Percentiles rank a stretch among this genome's conserved stretches.
Conservation (phyloP, 1,139 yeast species). For the Diutina sp. region DNA sequence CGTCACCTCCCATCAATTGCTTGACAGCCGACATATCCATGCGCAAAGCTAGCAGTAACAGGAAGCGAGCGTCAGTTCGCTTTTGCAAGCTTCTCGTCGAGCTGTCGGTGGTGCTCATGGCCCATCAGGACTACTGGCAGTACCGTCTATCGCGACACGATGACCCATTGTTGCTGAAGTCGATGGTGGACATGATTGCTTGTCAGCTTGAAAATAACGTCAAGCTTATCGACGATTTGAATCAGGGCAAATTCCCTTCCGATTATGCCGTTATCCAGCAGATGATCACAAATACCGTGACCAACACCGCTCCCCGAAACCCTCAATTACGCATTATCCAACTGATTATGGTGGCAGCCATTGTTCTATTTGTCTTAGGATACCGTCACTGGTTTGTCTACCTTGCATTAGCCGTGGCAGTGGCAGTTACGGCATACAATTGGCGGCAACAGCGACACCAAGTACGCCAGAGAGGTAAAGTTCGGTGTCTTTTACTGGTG, state of each 20-base stretch:
- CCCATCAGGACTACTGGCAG: background rate
- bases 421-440: background rate
- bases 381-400: background rate
- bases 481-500: background rate
- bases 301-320: background rate
- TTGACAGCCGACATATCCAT: background rate
- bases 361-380: background rate
- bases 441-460: background rate
- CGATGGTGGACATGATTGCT: background rate
- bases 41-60: background rate
- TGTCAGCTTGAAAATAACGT: background rate
- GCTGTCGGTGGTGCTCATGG: background rate
- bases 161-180: background rate
- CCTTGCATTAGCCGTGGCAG: background rate
- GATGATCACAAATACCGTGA: background rate
- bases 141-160: background rate
- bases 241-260: background rate
- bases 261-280: background rate
- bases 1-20: background rate
- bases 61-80: background rate
- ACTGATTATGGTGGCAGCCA: background rate
- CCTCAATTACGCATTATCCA: background rate
- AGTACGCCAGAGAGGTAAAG: background rate
- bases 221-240: background rate
- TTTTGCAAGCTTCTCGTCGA: background rate